Evolutionary conservation across 2,329 filamentous ascomycete genomes (phyloP), one percentile per base, ranked within the genome.

Genomic region (Pestalotiopsis fici): DNA sequence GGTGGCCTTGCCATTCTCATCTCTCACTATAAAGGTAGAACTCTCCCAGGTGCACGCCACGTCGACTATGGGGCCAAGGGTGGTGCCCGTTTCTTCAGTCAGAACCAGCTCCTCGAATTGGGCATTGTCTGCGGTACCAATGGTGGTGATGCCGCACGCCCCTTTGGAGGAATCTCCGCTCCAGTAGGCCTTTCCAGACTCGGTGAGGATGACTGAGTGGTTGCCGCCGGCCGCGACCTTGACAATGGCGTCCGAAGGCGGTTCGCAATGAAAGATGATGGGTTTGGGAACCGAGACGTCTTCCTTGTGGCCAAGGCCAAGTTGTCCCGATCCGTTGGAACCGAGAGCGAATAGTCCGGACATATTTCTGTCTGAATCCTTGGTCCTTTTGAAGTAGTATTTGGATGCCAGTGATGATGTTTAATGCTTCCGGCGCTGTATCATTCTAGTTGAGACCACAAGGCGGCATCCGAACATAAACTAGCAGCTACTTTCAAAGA

Each of bases 11-110:
- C 80, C 82, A 4, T 81, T 67, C 1, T 72, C 72, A 69, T 88
- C 84, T 25, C 79, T 78, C 6, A 82, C 76, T 2, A 91, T 86
- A 54, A 94, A 78, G 23, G 93, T 82, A 0, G 91, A 91, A 6
- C 90, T 89, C 72, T 92, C 90, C 94, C 94, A 97, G 0, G 92
- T 93, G 3, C 94, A 93, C 7, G 92, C 88, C 61, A 91, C 82
- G 60, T 85, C 79, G 71, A 73, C 79, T 47, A 81, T 75, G 35
- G 69, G 71, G 1, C 70, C 68, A 2, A 70, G 56, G 7, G 70
- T 68, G n/a, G 69, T 73, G 9, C 73, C 72, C n/a, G 69, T 73
- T 7, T 78, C 72, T 59, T 72, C 77, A 35, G 73, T 71, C n/a
- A 84, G 74, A 15, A 78, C 73, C 13, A 82, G 67, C 39, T 79